A percentile compares a stretch with the other conserved stretches of the same genome.
These are phyloP conservation scores for Sugiyamaella novakii DNA, from an alignment of 1,139 yeast genomes.

Conservation along the genomic window DNA sequence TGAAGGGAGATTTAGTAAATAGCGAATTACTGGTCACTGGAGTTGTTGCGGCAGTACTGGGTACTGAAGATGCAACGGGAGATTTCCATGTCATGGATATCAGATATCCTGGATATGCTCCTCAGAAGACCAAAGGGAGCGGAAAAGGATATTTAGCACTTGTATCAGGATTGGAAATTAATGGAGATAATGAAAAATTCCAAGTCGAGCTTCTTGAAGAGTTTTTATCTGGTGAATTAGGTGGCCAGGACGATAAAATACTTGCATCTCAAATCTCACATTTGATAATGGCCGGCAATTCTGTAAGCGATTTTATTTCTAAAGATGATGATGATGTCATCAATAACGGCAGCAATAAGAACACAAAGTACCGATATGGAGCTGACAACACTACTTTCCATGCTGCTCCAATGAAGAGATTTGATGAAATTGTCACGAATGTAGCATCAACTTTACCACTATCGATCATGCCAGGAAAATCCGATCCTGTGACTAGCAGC, in stretches of 20 bases:
- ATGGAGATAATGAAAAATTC: constrained; percentile 48
- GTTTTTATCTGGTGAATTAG: constrained; percentile 70
- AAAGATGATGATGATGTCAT: constrained; percentile 9
- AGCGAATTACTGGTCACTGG: constrained; percentile 74
- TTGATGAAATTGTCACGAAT: constrained; percentile 65
- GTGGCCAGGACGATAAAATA: constrained; percentile 40
- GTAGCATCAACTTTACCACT: constrained; percentile 64
- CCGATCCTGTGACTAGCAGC: constrained; percentile 80
- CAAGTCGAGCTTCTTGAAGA: constrained; percentile 67
- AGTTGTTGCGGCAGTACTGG: constrained; percentile 77
- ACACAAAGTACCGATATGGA: constrained; percentile 26
- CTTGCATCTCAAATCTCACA: constrained; percentile 49
- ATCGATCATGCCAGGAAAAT: constrained; percentile 78
- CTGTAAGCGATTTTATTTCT: constrained; percentile 46
- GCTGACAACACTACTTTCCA: constrained; percentile 32
- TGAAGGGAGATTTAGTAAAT: constrained; percentile 65
- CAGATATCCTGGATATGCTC: constrained; percentile 64
- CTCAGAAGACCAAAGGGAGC: constrained; percentile 48
- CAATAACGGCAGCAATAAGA: constrained; percentile 24
- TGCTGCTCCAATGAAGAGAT: constrained; percentile 39
- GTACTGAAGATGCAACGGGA: constrained; percentile 84
- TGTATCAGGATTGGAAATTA: constrained; percentile 71
- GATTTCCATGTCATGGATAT: constrained; percentile 83
- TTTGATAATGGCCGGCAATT: constrained; percentile 75
- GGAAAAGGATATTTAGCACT: constrained; percentile 53